phyloP scores from a whole-genome alignment of 495 filamentous ascomycete genomes.

The Lasiosphaeris hirsuta region DNA sequence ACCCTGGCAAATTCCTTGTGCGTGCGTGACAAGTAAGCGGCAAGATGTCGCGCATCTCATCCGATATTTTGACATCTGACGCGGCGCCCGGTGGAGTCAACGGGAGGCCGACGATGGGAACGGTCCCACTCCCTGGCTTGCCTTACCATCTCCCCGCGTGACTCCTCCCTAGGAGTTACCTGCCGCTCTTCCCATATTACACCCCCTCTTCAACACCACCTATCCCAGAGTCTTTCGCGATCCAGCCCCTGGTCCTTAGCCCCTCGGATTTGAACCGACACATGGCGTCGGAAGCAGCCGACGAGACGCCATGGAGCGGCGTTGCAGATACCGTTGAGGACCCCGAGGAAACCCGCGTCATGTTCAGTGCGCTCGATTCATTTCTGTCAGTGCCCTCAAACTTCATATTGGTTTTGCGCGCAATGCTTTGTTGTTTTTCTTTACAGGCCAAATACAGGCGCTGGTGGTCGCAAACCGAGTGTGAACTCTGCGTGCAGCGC shows the following conservation, averaged over 20 bases:
- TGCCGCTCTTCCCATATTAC: not conserved
- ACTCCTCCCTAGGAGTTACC: too few relatives aligned
- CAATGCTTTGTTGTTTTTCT: not conserved
- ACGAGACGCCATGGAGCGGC: slow-evolving; percentile 51
- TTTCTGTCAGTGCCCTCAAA: slow-evolving; percentile 63
- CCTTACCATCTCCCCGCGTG: too few relatives aligned
- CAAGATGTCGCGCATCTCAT: too few relatives aligned
- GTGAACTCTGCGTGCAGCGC: too few relatives aligned
- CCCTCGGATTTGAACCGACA: not conserved
- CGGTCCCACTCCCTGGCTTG: too few relatives aligned
- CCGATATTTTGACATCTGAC: too few relatives aligned
- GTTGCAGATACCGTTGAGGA: slow-evolving; percentile 63
- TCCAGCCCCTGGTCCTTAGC: too few relatives aligned
- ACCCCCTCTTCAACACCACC: not conserved
- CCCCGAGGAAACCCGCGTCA: slow-evolving; percentile 68
- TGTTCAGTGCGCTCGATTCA: slow-evolving; percentile 77
- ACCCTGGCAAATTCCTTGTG: too few relatives aligned
- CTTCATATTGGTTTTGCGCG: not conserved
- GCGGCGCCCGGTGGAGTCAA: too few relatives aligned
- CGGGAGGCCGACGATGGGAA: too few relatives aligned
- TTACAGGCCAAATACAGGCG: not conserved
- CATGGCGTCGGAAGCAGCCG: slow-evolving; percentile 9
- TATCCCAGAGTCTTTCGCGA: not conserved
- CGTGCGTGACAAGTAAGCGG: too few relatives aligned
- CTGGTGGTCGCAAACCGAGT: too few relatives aligned